A percentile compares a stretch with the other conserved stretches of the same genome.
Evolutionary conservation across 352 stramenopile genomes (phyloP).

Genomic region (Phytophthora crassamura): DNA sequence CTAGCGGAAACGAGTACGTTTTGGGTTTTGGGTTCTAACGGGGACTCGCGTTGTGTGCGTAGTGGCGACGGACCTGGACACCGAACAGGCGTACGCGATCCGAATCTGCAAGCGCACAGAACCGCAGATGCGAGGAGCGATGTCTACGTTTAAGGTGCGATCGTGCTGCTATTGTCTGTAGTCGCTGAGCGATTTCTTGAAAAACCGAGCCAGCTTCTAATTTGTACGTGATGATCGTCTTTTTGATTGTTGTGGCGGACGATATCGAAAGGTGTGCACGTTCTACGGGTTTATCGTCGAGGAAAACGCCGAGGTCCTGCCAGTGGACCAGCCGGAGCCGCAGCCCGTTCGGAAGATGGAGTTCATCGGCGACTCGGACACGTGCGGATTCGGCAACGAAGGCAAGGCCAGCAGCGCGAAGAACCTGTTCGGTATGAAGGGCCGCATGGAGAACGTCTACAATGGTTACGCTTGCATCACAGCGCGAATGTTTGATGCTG

Average conservation of each 20-base stretch:
- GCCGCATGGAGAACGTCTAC: slow-evolving; percentile 89
- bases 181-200: neutral
- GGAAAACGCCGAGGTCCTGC: slow-evolving; percentile 63
- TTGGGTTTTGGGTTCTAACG: slow-evolving; percentile 12
- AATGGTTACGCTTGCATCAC: slow-evolving; percentile 88
- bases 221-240: neutral
- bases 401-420: slow-evolving; percentile 74
- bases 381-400: slow-evolving; percentile 88
- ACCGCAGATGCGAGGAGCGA: slow-evolving; percentile 81
- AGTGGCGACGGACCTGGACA: slow-evolving; percentile 73
- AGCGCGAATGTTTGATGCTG: slow-evolving; percentile 85
- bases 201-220: neutral
- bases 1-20: neutral
- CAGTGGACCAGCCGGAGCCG: slow-evolving; percentile 44
- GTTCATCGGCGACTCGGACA: slow-evolving; percentile 88
- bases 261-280: slow-evolving; percentile 68
- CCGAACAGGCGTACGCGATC: slow-evolving; percentile 62
- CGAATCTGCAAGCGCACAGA: slow-evolving; percentile 85
- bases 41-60: slow-evolving; percentile 7
- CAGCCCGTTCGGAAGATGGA: slow-evolving; percentile 69
- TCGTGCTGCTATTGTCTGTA: neutral
- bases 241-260: neutral
- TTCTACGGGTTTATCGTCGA: slow-evolving; percentile 91
- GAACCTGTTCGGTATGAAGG: slow-evolving; percentile 87
- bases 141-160: slow-evolving; percentile 88